These are phyloP conservation scores for Cercospora zeae-maydis DNA, from an alignment of 2,329 filamentous ascomycete genomes.

Conservation along the genomic window DNA sequence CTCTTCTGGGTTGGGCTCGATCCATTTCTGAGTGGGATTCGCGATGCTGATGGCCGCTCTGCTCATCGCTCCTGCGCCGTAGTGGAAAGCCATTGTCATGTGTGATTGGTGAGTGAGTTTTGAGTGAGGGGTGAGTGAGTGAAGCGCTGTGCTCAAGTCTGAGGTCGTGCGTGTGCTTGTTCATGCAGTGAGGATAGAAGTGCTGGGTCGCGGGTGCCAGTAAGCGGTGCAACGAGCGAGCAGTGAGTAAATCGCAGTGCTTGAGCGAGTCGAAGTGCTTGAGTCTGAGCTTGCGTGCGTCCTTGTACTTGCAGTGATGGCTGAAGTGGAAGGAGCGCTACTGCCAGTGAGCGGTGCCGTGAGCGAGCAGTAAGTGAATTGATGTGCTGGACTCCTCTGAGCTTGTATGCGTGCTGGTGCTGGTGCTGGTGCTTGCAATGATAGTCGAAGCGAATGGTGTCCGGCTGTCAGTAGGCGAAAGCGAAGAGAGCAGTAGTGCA, in stretches of 20 bases:
- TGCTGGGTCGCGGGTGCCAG: not conserved
- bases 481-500: not conserved
- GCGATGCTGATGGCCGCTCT: constrained; percentile 1
- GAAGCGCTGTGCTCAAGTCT: not conserved
- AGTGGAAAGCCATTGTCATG: constrained; percentile 1
- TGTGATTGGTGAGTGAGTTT: not conserved
- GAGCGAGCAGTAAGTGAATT: not conserved
- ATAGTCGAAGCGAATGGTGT: not conserved
- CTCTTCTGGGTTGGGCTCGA: not conserved
- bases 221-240: not conserved
- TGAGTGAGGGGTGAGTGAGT: not conserved
- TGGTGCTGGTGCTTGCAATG: not conserved
- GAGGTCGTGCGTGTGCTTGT: not conserved
- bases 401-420: not conserved
- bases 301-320: not conserved
- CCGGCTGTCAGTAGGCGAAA: not conserved
- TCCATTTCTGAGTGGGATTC: not conserved
- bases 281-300: not conserved
- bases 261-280: not conserved
- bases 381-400: not conserved
- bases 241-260: not conserved
- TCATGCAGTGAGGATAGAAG: not conserved
- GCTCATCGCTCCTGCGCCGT: not conserved
- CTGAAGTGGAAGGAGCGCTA: not conserved
- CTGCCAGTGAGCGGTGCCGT: not conserved